Conservation (phyloP, 83 land plant species). For the Thuja plicata region DNA sequence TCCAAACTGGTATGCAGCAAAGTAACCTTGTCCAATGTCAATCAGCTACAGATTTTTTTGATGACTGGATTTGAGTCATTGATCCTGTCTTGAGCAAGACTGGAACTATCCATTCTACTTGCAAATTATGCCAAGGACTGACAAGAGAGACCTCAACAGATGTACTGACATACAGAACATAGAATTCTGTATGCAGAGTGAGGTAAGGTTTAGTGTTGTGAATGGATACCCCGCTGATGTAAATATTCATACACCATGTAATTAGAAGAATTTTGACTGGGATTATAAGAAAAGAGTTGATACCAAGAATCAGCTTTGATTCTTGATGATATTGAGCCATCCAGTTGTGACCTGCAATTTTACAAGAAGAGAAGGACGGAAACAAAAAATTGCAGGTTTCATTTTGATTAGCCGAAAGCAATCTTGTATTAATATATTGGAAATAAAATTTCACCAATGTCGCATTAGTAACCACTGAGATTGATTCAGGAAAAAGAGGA, state of each 20-base stretch:
- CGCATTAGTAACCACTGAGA: background rate
- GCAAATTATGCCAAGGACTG: background rate
- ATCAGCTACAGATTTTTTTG: background rate
- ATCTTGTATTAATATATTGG: background rate
- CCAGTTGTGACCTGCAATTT: background rate
- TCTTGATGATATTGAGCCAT: background rate
- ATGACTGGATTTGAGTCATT: background rate
- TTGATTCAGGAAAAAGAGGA: background rate
- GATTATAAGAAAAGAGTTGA: background rate
- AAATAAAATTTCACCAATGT: background rate
- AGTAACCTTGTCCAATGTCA: constrained; percentile 36
- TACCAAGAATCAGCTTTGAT: background rate
- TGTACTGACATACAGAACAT: background rate
- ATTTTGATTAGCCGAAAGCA: background rate
- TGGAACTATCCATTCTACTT: background rate
- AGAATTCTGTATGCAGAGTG: background rate
- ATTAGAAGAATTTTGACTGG: background rate
- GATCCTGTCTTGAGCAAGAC: background rate
- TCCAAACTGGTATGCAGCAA: constrained; percentile 87
- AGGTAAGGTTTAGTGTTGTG: background rate
- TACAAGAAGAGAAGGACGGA: background rate
- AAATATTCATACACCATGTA: background rate
- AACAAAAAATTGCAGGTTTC: background rate
- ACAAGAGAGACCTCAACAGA: background rate
- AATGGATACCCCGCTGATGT: background rate